These are phyloP conservation scores for Microbotryum silenes-acaulis DNA, from an alignment of 1,284 basidiomycete genomes.

Conservation along the genomic window DNA sequence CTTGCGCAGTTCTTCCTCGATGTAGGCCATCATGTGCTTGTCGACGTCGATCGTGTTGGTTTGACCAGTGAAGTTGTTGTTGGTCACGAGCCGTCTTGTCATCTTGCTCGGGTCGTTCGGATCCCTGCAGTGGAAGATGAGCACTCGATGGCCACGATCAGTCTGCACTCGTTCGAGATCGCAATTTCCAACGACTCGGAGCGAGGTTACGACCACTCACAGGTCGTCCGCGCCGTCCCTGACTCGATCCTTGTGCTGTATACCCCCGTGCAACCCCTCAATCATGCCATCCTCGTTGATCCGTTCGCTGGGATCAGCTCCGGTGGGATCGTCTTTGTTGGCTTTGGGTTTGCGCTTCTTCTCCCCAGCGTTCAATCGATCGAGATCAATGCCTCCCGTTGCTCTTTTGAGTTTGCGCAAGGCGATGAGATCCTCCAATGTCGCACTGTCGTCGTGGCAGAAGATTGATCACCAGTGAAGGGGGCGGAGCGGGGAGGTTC, in stretches of 20 bases:
- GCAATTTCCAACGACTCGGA: neutral
- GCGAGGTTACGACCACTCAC: neutral
- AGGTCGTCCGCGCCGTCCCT: constrained; percentile 45
- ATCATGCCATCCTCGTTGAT: constrained; percentile 21
- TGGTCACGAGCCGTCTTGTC: constrained; percentile 53
- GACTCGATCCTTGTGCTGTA: constrained; percentile 18
- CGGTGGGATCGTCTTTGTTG: constrained; percentile 47
- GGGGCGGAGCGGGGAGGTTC: neutral
- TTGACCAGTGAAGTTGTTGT: constrained; percentile 93
- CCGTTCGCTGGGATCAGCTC: constrained; percentile 2
- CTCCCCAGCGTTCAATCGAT: constrained; percentile 77
- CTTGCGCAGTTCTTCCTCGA: constrained; percentile 82
- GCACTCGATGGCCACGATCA: neutral
- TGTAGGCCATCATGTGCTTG: constrained; percentile 99
- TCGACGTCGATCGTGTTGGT: constrained; percentile 93
- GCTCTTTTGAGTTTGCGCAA: constrained; percentile 64
- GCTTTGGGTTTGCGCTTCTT: constrained; percentile 47
- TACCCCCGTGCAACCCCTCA: constrained; percentile 24
- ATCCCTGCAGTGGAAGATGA: neutral
- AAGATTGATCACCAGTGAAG: neutral
- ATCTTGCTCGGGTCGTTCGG: constrained; percentile 56
- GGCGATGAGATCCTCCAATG: constrained; percentile 72
- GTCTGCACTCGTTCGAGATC: too few relatives aligned
- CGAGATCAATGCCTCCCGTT: constrained; percentile 73
- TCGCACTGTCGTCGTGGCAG: constrained; percentile 34